phyloP scores from a whole-genome alignment of 768 basidiomycete genomes.

The Pisolithus microcarpus region DNA sequence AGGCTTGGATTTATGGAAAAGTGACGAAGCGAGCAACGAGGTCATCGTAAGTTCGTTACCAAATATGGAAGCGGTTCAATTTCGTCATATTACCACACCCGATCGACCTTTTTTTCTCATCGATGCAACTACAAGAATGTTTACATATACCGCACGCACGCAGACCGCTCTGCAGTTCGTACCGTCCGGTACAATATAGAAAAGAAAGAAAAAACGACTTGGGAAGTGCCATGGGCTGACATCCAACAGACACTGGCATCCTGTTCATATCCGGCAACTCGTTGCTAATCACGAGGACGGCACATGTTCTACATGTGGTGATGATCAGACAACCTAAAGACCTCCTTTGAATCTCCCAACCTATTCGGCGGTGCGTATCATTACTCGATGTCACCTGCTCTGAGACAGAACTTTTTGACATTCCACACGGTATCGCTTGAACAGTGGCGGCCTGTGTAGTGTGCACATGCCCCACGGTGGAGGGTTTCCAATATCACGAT shows the following conservation, averaged over 20 bases:
- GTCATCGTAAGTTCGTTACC: background rate
- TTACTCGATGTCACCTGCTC: background rate
- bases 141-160: too few relatives aligned
- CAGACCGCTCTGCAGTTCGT: too few relatives aligned
- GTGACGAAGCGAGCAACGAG: conserved; percentile 17
- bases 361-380: background rate
- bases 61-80: background rate
- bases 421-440: background rate
- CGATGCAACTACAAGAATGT: too few relatives aligned
- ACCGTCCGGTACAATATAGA: background rate
- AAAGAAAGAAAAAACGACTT: background rate
- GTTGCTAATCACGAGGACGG: conserved; percentile 10
- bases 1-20: conserved; percentile 20
- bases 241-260: background rate
- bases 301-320: conserved; percentile 2
- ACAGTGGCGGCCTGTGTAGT: background rate
- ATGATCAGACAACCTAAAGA: background rate
- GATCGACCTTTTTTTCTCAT: background rate
- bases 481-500: background rate
- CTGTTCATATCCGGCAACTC: conserved; percentile 17
- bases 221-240: background rate
- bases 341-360: background rate
- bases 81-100: conserved; percentile 4
- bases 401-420: background rate
- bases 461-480: background rate